phyloP scores from a whole-genome alignment of 768 basidiomycete species.

The Guyanaporus albipodus region DNA sequence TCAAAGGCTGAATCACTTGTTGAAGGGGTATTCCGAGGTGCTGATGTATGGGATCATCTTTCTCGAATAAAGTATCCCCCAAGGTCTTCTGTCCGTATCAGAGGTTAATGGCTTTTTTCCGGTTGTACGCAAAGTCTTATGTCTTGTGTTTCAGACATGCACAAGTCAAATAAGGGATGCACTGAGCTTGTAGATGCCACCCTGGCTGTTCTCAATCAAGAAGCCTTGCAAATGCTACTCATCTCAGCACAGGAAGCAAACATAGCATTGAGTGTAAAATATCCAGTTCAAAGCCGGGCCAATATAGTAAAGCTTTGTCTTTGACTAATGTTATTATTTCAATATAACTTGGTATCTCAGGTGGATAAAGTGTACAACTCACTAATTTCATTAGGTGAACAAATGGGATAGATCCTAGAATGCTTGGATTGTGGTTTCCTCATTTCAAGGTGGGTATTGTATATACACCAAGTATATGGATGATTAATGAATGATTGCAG shows the following conservation, averaged over 20 bases:
- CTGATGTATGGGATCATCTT: background rate
- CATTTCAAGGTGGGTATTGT: background rate
- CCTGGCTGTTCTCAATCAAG: background rate
- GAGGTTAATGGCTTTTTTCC: background rate
- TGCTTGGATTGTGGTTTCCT: constrained; percentile 7
- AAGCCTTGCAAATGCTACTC: constrained; percentile 1
- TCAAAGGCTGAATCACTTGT: too few relatives aligned
- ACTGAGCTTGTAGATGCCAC: background rate
- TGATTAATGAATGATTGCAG: too few relatives aligned
- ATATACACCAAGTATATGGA: too few relatives aligned
- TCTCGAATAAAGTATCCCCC: background rate
- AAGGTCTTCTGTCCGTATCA: background rate
- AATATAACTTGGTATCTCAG: background rate
- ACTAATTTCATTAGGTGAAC: background rate
- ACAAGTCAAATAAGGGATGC: constrained; percentile 1
- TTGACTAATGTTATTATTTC: background rate
- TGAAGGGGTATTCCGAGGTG: too few relatives aligned
- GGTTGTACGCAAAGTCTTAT: too few relatives aligned
- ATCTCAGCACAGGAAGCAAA: constrained; percentile 8
- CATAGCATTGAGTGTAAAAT: constrained; percentile 2
- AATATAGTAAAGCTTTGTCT: too few relatives aligned
- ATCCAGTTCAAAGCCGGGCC: constrained; percentile 2
- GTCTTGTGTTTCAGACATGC: background rate
- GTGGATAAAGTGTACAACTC: background rate
- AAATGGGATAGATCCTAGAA: background rate